Evolutionary conservation across 345 rosid genomes (phyloP).

Genomic region (Schrenkiella parvula): DNA sequence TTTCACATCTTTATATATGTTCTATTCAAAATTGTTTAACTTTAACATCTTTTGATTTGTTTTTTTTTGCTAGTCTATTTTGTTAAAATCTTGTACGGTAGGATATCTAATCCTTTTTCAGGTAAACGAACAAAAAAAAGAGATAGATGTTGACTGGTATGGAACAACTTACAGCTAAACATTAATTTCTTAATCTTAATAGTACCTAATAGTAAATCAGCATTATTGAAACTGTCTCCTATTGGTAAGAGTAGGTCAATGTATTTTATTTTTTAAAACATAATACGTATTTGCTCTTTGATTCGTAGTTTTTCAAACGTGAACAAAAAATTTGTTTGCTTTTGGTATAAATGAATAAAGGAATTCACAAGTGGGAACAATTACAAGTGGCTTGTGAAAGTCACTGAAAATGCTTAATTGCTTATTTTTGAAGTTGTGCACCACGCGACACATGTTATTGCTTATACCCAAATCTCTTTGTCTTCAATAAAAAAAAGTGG

Average conservation of each 20-base stretch:
- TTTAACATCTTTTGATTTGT: neutral
- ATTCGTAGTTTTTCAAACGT: neutral
- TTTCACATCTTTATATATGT: too few species aligned
- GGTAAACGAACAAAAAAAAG: neutral
- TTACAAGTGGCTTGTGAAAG: constrained; percentile 6
- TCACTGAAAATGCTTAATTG: neutral
- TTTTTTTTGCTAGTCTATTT: neutral
- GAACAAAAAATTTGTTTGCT: neutral
- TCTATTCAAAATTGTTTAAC: too few species aligned
- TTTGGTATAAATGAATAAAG: neutral
- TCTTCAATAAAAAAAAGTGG: neutral
- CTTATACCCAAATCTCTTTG: neutral
- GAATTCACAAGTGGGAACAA: neutral
- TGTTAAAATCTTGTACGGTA: neutral
- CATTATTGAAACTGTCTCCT: neutral
- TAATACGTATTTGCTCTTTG: neutral
- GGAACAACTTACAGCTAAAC: neutral
- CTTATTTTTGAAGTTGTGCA: neutral
- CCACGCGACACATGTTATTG: neutral
- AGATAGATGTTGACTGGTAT: neutral
- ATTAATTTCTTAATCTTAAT: neutral
- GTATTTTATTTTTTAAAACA: neutral
- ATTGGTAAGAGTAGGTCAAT: neutral
- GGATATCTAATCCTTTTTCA: neutral
- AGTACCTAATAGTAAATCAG: neutral